Evolutionary conservation across 108 stramenopile species (phyloP).

Genomic region (Seminavis robusta): DNA sequence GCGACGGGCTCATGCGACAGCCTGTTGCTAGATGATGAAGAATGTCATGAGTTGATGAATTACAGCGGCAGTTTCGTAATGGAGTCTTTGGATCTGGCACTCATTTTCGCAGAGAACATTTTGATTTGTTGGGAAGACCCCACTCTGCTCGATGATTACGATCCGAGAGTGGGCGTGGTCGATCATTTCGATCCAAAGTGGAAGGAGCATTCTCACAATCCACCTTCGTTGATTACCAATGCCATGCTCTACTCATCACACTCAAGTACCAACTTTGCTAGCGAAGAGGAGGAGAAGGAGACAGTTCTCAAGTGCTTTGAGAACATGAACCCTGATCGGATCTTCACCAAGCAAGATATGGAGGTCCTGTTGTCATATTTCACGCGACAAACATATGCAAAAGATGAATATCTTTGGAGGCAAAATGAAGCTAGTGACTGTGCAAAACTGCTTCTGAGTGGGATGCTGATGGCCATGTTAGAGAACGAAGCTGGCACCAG

Average conservation of each 20-base stretch:
- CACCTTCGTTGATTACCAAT: too few relatives aligned
- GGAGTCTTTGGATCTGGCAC: constrained; percentile 49
- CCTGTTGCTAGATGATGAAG: too few relatives aligned
- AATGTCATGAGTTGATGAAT: constrained; percentile 8
- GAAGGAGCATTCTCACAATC: too few relatives aligned
- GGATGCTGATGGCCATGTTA: constrained; percentile 46
- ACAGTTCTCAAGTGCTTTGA: constrained; percentile 26
- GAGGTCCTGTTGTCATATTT: constrained; percentile 23
- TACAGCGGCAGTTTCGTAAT: constrained; percentile 40
- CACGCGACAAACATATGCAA: constrained; percentile 36
- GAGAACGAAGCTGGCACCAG: constrained; percentile 46
- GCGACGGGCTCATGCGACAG: not conserved
- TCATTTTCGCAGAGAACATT: constrained; percentile 64
- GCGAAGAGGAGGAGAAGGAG: constrained; percentile 23
- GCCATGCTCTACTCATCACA: too few relatives aligned
- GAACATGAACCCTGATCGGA: constrained; percentile 26
- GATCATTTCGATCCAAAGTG: too few relatives aligned
- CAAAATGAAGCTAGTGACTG: constrained; percentile 49
- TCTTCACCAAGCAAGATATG: constrained; percentile 16
- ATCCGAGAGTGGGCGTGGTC: too few relatives aligned
- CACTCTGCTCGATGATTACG: constrained; percentile 22
- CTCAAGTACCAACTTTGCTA: too few relatives aligned
- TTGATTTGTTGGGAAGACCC: constrained; percentile 43
- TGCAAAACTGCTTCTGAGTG: constrained; percentile 50
- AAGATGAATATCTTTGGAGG: constrained; percentile 47